Evolutionary conservation across 495 filamentous ascomycete genomes (phyloP).

Genomic region (Xylaria grammica): DNA sequence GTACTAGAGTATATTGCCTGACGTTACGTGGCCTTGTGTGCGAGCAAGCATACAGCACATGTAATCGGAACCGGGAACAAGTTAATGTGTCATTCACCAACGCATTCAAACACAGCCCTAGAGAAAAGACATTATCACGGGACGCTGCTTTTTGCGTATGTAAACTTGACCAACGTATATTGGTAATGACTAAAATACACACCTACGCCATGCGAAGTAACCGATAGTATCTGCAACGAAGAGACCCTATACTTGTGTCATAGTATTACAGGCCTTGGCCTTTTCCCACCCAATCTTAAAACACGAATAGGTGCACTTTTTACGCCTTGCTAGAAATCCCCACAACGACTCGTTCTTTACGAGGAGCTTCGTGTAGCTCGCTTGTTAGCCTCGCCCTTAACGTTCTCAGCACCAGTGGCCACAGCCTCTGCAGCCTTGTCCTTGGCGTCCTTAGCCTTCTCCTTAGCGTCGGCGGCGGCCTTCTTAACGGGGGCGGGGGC

Average conservation of each 20-base stretch:
- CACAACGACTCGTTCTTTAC: constrained; percentile 27
- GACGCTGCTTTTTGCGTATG: too few relatives aligned
- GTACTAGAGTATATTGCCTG: too few relatives aligned
- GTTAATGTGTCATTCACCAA: too few relatives aligned
- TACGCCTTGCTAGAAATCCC: constrained; percentile 9
- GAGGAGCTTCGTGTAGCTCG: constrained; percentile 54
- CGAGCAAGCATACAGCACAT: too few relatives aligned
- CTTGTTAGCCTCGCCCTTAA: constrained; percentile 66
- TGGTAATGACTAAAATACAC: constrained; percentile 23
- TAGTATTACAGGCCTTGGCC: constrained; percentile 25
- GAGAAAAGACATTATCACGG: too few relatives aligned
- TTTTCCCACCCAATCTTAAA: constrained; percentile 13
- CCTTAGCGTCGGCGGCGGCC: constrained; percentile 73
- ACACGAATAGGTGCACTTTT: constrained; percentile 5
- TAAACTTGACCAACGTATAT: constrained; percentile 11
- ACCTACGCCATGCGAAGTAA: constrained; percentile 26
- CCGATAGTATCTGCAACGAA: constrained; percentile 11
- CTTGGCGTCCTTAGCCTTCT: constrained; percentile 72
- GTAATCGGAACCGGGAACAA: too few relatives aligned
- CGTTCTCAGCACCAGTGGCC: constrained; percentile 67
- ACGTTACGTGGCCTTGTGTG: too few relatives aligned
- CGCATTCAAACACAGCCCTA: too few relatives aligned
- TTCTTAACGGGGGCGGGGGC: constrained; percentile 56
- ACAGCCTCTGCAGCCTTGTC: constrained; percentile 78
- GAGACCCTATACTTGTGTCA: constrained; percentile 12